Evolutionary conservation across 78 protist genomes (phyloP).

Genomic region (Monocercomonoides exilis): DNA sequence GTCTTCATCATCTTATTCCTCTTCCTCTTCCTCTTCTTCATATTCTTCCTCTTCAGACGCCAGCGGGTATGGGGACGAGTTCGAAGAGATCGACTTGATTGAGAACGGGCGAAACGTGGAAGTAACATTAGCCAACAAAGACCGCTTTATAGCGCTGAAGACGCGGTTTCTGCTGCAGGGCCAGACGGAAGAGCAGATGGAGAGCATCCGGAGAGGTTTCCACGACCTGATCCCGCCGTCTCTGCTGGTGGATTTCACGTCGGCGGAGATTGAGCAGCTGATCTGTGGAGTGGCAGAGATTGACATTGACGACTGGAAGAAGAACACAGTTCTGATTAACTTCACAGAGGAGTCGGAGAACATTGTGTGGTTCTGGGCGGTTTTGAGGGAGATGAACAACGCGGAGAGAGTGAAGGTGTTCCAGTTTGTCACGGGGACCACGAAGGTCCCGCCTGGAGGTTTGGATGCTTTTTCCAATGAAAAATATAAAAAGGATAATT

Average conservation of each 20-base stretch:
- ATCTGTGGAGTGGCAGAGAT: neutral
- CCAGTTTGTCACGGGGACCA: constrained; percentile 28
- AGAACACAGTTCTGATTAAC: neutral
- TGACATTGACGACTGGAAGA: constrained; percentile 20
- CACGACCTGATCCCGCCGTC: constrained; percentile 18
- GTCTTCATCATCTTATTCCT: too few relatives aligned
- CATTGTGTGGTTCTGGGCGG: constrained; percentile 9
- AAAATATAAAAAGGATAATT: neutral
- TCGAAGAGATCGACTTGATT: neutral
- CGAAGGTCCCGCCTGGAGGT: constrained; percentile 20
- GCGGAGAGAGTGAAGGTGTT: neutral
- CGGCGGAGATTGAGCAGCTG: constrained; percentile 16
- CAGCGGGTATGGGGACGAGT: neutral
- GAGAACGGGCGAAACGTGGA: neutral
- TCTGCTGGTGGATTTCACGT: neutral
- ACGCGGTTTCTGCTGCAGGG: neutral
- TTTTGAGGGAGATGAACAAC: neutral
- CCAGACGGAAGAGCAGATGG: constrained; percentile 1
- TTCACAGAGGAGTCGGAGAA: neutral
- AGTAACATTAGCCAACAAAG: constrained; percentile 8
- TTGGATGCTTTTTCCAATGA: too few relatives aligned
- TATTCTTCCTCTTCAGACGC: too few relatives aligned
- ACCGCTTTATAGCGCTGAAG: neutral
- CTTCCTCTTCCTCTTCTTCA: too few relatives aligned
- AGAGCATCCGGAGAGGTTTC: neutral